Evolutionary conservation across 176 grass and related monocot species (phyloP).

Genomic region (Miscanthus lutarioriparius): DNA sequence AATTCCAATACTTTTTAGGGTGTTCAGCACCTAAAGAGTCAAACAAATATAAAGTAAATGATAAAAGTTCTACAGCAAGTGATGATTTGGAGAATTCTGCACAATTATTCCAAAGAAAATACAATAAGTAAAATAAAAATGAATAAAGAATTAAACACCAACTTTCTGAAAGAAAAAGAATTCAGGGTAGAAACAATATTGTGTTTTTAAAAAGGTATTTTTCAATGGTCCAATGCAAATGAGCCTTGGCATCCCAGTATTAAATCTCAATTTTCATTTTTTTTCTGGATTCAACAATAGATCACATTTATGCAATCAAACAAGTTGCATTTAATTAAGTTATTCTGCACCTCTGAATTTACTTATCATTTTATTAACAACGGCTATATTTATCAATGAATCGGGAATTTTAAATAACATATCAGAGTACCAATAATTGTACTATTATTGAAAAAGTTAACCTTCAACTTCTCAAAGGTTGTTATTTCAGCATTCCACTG

Average conservation of each 20-base stretch:
- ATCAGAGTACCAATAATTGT: background rate
- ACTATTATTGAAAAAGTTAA: background rate
- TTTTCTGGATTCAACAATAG: background rate
- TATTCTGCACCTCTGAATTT: background rate
- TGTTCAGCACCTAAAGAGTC: slow-evolving; percentile 45
- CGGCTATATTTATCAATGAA: background rate
- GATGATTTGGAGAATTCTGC: slow-evolving; percentile 16
- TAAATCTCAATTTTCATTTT: background rate
- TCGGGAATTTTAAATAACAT: background rate
- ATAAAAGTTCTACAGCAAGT: slow-evolving; percentile 13
- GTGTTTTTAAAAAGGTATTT: background rate
- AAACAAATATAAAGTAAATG: slow-evolving; percentile 36
- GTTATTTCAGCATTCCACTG: slow-evolving; percentile 8
- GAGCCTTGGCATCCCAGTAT: background rate
- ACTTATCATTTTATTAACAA: background rate
- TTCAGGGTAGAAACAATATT: background rate
- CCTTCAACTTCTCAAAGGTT: background rate
- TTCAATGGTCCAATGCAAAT: slow-evolving; percentile 13
- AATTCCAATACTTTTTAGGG: slow-evolving; percentile 63
- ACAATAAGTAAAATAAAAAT: background rate
- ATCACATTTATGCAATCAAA: background rate
- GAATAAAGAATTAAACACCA: background rate
- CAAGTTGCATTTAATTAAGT: background rate
- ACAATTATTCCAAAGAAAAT: background rate
- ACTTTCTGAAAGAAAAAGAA: background rate